Percentiles rank a stretch among this genome's conserved stretches.
These are phyloP conservation scores for Xylaria acuta DNA, from an alignment of 495 filamentous ascomycete species.

Conservation along the genomic window DNA sequence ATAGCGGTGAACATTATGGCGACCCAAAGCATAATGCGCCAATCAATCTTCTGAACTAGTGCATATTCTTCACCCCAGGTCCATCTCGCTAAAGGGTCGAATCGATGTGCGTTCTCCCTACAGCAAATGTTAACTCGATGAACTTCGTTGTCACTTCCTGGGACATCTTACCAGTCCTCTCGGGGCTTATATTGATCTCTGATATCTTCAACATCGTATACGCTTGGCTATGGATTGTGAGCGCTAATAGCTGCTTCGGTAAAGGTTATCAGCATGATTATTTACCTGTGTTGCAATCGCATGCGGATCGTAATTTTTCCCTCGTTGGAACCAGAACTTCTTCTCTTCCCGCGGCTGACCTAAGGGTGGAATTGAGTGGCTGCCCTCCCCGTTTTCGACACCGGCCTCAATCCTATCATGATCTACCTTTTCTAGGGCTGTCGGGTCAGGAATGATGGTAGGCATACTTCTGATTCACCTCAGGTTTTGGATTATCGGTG, in stretches of 20 bases:
- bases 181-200: slow-evolving; percentile 47
- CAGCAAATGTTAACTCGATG: background rate
- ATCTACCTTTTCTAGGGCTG: slow-evolving; percentile 22
- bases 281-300: slow-evolving; percentile 63
- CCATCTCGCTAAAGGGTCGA: slow-evolving; percentile 50
- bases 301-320: slow-evolving; percentile 51
- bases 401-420: slow-evolving; percentile 28
- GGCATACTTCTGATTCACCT: slow-evolving; percentile 23
- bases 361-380: slow-evolving; percentile 42
- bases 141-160: background rate
- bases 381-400: slow-evolving; percentile 26
- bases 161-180: slow-evolving; percentile 42
- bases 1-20: slow-evolving; percentile 86
- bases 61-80: slow-evolving; percentile 50
- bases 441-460: slow-evolving; percentile 30
- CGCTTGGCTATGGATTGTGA: slow-evolving; percentile 42
- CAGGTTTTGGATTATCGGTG: background rate
- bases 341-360: slow-evolving; percentile 44
- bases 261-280: background rate
- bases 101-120: slow-evolving; percentile 55
- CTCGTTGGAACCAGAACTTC: slow-evolving; percentile 53
- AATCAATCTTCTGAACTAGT: slow-evolving; percentile 49
- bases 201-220: slow-evolving; percentile 51
- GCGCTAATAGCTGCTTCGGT: background rate
- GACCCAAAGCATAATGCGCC: slow-evolving; percentile 60